These are phyloP conservation scores for Friedmanniomyces endolithicus DNA, from an alignment of 495 filamentous ascomycete genomes.

Conservation along the genomic window DNA sequence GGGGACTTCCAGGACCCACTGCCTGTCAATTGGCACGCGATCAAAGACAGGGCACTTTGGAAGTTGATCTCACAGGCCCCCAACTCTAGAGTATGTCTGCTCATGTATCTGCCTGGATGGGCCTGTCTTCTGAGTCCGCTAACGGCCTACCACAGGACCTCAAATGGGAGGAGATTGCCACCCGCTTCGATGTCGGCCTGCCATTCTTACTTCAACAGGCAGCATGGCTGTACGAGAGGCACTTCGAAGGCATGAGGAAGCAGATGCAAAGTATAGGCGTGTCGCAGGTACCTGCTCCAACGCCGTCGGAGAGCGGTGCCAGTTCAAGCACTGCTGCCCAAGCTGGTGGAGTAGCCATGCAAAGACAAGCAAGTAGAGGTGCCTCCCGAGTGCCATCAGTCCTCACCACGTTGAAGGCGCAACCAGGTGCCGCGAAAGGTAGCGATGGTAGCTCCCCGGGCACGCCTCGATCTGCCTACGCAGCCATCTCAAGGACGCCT, in stretches of 20 bases:
- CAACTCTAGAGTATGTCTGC: conserved; percentile 53
- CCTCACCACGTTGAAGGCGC: conserved; percentile 53
- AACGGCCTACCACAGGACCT: conserved; percentile 9
- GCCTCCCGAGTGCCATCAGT: conserved; percentile 43
- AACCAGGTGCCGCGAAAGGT: conserved; percentile 35
- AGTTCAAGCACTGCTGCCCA: neutral
- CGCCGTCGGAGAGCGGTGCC: conserved; percentile 25
- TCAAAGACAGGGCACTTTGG: conserved; percentile 84
- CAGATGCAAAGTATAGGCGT: conserved; percentile 71
- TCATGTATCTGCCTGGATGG: no score
- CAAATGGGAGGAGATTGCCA: conserved; percentile 19
- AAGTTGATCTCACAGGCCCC: conserved; percentile 64
- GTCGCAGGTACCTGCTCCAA: conserved; percentile 37
- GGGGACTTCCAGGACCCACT: conserved; percentile 84
- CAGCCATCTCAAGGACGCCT: conserved; percentile 33
- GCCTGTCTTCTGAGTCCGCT: neutral
- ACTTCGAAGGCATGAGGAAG: conserved; percentile 74
- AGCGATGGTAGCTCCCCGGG: conserved; percentile 34
- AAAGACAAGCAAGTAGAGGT: conserved; percentile 45
- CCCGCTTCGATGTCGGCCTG: conserved; percentile 59
- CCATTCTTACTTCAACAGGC: conserved; percentile 88
- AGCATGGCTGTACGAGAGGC: conserved; percentile 86
- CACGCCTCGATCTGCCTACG: conserved; percentile 27
- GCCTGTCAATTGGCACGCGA: conserved; percentile 60
- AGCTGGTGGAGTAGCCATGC: conserved; percentile 42